A percentile compares a stretch with the other conserved stretches of the same genome.
phyloP scores from a whole-genome alignment of 331 rosid species.

The Rhamnella rubrinervis region DNA sequence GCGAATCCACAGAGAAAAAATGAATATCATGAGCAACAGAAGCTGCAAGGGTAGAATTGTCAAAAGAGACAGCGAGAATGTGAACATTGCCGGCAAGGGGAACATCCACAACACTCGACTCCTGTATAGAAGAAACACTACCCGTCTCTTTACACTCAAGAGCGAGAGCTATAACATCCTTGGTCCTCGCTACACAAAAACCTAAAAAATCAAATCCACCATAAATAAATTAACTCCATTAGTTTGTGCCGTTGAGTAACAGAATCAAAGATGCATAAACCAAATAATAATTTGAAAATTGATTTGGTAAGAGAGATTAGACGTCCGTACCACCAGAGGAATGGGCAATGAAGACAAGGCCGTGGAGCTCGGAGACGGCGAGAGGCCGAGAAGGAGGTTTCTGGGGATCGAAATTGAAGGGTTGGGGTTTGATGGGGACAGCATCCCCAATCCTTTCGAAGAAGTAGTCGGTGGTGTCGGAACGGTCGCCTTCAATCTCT shows the following conservation, averaged over 20 bases:
- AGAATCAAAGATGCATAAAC: no score
- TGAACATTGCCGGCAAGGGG: slow-evolving; percentile 52
- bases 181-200: slow-evolving; percentile 63
- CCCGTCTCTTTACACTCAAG: slow-evolving; percentile 48
- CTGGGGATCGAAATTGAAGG: slow-evolving; percentile 40
- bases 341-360: slow-evolving; percentile 66
- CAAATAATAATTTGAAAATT: neutral
- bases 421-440: slow-evolving; percentile 46
- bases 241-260: no score
- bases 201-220: slow-evolving; percentile 31
- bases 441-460: slow-evolving; percentile 69
- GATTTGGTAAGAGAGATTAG: neutral
- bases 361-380: slow-evolving; percentile 60
- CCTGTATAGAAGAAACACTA: slow-evolving; percentile 46
- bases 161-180: slow-evolving; percentile 66
- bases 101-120: slow-evolving; percentile 57
- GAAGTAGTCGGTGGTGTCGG: slow-evolving; percentile 45
- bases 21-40: slow-evolving; percentile 34
- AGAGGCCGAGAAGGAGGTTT: slow-evolving; percentile 65
- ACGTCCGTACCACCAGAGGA: slow-evolving; percentile 40
- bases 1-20: slow-evolving; percentile 48
- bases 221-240: no score
- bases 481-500: slow-evolving; percentile 48
- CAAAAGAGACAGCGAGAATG: slow-evolving; percentile 55
- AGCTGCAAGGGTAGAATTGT: slow-evolving; percentile 58